Conservation (phyloP, 2,329 filamentous ascomycete species). For the Pseudogymnoascus pannorum region DNA sequence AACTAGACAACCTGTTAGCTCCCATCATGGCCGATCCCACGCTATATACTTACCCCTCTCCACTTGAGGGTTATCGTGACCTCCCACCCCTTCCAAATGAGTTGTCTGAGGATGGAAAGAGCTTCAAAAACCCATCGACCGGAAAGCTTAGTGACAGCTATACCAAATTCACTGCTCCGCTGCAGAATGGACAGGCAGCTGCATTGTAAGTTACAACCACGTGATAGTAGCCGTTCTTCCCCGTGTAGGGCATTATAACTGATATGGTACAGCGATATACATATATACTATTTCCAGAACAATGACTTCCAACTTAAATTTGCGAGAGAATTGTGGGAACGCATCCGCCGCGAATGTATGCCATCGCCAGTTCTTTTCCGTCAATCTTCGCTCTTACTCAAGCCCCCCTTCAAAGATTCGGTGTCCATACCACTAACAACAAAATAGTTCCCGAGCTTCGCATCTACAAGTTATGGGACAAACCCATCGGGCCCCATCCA, state of each 20-base stretch:
- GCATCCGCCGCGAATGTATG: constrained; percentile 73
- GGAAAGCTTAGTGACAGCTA: constrained; percentile 61
- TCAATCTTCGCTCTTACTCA: neutral
- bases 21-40: constrained; percentile 34
- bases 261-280: constrained; percentile 53
- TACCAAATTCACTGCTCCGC: constrained; percentile 57
- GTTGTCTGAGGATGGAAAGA: constrained; percentile 65
- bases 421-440: neutral
- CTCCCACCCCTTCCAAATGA: constrained; percentile 45
- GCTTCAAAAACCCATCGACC: constrained; percentile 58
- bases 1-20: neutral
- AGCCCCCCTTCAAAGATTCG: neutral
- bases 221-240: neutral
- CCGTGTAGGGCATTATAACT: neutral
- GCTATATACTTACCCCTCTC: constrained; percentile 45
- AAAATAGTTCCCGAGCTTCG: constrained; percentile 70
- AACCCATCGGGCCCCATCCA: constrained; percentile 73
- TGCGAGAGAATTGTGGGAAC: constrained; percentile 66
- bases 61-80: constrained; percentile 50
- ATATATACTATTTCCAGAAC: constrained; percentile 72
- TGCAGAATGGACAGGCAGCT: constrained; percentile 58
- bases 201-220: constrained; percentile 53
- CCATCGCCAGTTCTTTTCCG: constrained; percentile 11
- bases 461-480: constrained; percentile 71
- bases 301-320: constrained; percentile 57